Conservation (phyloP, 116 monocot species). For the Posidonia oceanica region DNA sequence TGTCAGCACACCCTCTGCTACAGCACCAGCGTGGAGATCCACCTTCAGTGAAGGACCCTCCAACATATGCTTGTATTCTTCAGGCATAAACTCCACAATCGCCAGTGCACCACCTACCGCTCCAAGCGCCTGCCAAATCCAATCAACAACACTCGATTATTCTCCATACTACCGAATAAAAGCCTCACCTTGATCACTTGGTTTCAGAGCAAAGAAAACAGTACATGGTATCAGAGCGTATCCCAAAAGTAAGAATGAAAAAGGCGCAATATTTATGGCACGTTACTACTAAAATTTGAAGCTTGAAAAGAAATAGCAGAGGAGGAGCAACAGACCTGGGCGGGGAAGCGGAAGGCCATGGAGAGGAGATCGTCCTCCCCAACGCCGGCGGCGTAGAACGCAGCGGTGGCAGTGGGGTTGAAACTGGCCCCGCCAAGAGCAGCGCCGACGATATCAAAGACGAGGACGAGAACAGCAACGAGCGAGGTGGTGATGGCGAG, state of each 20-base stretch:
- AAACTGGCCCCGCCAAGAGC: constrained; percentile 49
- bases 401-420: constrained; percentile 38
- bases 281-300: too few relatives aligned
- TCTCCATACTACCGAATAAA: too few relatives aligned
- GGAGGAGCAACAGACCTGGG: constrained; percentile 24
- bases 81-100: constrained; percentile 51
- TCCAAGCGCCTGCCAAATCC: constrained; percentile 30
- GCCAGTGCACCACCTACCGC: constrained; percentile 65
- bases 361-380: constrained; percentile 28
- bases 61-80: constrained; percentile 62
- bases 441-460: constrained; percentile 23
- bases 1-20: constrained; percentile 50
- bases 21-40: constrained; percentile 51
- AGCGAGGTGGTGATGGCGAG: constrained; percentile 30
- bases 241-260: too few relatives aligned
- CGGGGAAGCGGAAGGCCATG: constrained; percentile 52
- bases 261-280: too few relatives aligned
- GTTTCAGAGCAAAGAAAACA: too few relatives aligned
- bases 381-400: constrained; percentile 58
- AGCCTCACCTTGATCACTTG: too few relatives aligned
- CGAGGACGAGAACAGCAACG: constrained; percentile 24
- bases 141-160: too few relatives aligned
- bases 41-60: constrained; percentile 57
- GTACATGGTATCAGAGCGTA: too few relatives aligned
- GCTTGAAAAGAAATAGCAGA: too few relatives aligned